phyloP scores from a whole-genome alignment of 2,329 filamentous ascomycete species.

The Aspergillus fructus region DNA sequence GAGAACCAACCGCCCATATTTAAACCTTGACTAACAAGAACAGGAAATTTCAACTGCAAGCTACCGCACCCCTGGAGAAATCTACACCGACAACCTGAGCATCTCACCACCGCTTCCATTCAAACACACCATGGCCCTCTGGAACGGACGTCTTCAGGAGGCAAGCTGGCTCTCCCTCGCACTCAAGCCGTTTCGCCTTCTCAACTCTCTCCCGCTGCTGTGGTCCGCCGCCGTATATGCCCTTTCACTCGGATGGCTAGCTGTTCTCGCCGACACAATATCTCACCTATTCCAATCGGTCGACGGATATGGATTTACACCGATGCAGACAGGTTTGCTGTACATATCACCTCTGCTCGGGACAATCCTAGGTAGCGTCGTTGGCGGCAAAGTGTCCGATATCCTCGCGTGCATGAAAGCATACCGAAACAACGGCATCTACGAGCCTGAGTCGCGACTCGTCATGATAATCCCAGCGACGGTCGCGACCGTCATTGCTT shows the following conservation, averaged over 20 bases:
- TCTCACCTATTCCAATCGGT: neutral
- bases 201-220: neutral
- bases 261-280: conserved; percentile 2
- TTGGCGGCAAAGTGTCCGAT: conserved; percentile 6
- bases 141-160: neutral
- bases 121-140: neutral
- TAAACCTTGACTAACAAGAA: neutral
- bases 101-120: neutral
- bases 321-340: neutral
- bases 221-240: neutral
- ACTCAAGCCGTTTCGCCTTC: neutral
- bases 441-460: conserved; percentile 3
- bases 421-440: neutral
- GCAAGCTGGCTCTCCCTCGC: neutral
- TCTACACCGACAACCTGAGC: conserved; percentile 3
- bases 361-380: conserved; percentile 2
- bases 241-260: neutral
- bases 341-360: conserved; percentile 6
- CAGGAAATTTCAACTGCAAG: rapidly evolving
- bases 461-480: neutral
- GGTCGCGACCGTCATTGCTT: neutral
- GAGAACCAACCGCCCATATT: neutral
- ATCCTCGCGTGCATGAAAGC: neutral
- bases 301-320: conserved; percentile 2
- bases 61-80: neutral